Conservation (phyloP, 2,329 filamentous ascomycete species). For the Stachybotrys elegans region DNA sequence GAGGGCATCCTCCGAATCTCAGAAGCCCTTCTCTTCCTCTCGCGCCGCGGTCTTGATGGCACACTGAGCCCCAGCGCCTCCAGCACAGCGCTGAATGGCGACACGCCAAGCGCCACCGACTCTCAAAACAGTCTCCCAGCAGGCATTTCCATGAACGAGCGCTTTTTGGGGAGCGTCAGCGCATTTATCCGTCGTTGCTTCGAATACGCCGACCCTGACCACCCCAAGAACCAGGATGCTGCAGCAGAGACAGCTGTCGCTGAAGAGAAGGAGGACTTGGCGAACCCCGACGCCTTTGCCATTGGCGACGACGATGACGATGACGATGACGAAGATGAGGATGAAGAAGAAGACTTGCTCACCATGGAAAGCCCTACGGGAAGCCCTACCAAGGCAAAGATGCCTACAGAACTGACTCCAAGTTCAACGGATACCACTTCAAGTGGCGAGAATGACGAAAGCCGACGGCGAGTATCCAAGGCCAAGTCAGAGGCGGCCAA, state of each 20-base stretch:
- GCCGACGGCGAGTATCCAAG: slow-evolving; percentile 45
- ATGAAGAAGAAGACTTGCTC: slow-evolving; percentile 54
- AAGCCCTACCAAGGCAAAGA: slow-evolving; percentile 38
- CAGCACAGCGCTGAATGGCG: slow-evolving; percentile 44
- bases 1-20: slow-evolving; percentile 95
- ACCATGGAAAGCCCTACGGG: slow-evolving; percentile 46
- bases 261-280: slow-evolving; percentile 20
- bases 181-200: slow-evolving; percentile 96
- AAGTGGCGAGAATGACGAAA: slow-evolving; percentile 10
- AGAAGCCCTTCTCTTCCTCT: slow-evolving; percentile 88
- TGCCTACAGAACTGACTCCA: slow-evolving; percentile 33
- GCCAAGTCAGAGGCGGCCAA: slow-evolving; percentile 76
- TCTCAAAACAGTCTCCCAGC: slow-evolving; percentile 33
- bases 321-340: slow-evolving; percentile 59
- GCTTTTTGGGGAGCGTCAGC: slow-evolving; percentile 87
- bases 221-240: slow-evolving; percentile 54
- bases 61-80: slow-evolving; percentile 62
- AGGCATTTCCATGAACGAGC: slow-evolving; percentile 69
- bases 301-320: slow-evolving; percentile 74
- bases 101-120: slow-evolving; percentile 21
- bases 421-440: slow-evolving; percentile 19
- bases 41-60: slow-evolving; percentile 78
- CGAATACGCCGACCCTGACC: slow-evolving; percentile 94
- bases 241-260: slow-evolving; percentile 16
- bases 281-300: slow-evolving; percentile 54